phyloP scores from a whole-genome alignment of 2,329 filamentous ascomycete species.

The Calonectria henricotiae region DNA sequence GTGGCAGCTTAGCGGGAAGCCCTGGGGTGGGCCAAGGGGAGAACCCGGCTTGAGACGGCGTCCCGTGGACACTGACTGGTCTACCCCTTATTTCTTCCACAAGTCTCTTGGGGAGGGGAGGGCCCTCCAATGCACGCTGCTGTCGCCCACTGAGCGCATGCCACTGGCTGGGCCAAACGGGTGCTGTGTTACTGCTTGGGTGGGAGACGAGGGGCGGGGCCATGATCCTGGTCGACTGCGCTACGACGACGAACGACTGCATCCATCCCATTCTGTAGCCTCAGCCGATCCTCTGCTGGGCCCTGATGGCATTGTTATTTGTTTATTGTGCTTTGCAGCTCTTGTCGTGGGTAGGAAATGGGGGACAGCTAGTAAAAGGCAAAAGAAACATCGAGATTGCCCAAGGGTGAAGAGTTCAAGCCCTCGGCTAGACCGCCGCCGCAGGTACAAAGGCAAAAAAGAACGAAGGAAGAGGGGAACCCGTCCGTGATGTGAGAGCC shows the following conservation, averaged over 20 bases:
- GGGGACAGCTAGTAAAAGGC: neutral
- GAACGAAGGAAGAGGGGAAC: neutral
- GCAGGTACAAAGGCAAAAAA: conserved; percentile 9
- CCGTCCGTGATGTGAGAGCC: neutral
- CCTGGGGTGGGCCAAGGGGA: conserved; percentile 14
- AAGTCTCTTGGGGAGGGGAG: neutral
- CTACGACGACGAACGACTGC: conserved; percentile 37
- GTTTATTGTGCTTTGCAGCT: conserved; percentile 13
- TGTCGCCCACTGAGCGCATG: conserved; percentile 17
- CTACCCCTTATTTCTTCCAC: conserved; percentile 36
- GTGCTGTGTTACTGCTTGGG: neutral
- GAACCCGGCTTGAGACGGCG: conserved; percentile 28
- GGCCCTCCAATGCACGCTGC: neutral
- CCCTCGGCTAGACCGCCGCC: conserved; percentile 11
- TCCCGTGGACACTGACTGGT: conserved; percentile 21
- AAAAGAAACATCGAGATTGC: conserved; percentile 18
- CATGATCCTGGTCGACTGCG: conserved; percentile 31
- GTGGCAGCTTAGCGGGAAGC: conserved; percentile 33
- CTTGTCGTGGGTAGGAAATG: conserved; percentile 4
- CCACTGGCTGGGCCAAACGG: conserved; percentile 11
- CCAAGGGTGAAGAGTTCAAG: conserved; percentile 17
- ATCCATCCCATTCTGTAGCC: conserved; percentile 26
- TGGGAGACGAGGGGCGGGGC: conserved; percentile 15
- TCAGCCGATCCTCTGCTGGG: conserved; percentile 33
- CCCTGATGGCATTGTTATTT: conserved; percentile 17